Base-by-base conservation (phyloP, 129 eudicot genomes). In the Arctium lappa region DNA sequence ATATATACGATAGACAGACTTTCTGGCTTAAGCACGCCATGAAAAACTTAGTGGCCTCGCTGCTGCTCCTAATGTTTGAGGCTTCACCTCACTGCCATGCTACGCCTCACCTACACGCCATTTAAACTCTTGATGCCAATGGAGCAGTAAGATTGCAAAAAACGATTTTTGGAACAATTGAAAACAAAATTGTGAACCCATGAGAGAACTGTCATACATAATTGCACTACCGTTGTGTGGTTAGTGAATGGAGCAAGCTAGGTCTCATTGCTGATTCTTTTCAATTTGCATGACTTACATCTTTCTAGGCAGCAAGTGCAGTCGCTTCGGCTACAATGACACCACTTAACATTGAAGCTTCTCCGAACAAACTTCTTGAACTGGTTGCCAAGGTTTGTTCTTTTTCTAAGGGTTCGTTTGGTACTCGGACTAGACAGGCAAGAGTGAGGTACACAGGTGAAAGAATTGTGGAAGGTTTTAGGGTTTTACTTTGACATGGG, bases 301-400 rank as follows among this genome's bases (percentile, higher is more conserved):
- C 40, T 75, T 72, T 79, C 27, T 82, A 94, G 97, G 97, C 97
- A 65, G 97, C 98, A 38, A 94, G 87, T 88, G 98, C 94, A 66
- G 98, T 94, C 85, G 98, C 98, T 77, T 92, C 94, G 1, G 95
- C 98, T 87, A 94, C 98, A 30, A 92, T 94, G 97, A 94, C 95
- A 16, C 97, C 98, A 50, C 82, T 90, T 71, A 82, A 86, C 86
- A 80, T 89, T 78, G 97, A 94, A 89, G 90, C 87, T 75, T 91
- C 95, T 76, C 92, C 95, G 1, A 94, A 92, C 81, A 91, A 87
- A 89, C 98, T 94, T 77, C 89, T 92, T 79, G 92, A 94, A 85
- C 86, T 94, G 77, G 95, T 94, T 70, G 88, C 95, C 66, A 94
- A 92, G 98, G 98, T 94, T 88, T 83, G 88, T 85, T 30, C 83